Evolutionary conservation across 139 green algal species (phyloP).

Genomic region (Pseudopediastrum boryanum): DNA sequence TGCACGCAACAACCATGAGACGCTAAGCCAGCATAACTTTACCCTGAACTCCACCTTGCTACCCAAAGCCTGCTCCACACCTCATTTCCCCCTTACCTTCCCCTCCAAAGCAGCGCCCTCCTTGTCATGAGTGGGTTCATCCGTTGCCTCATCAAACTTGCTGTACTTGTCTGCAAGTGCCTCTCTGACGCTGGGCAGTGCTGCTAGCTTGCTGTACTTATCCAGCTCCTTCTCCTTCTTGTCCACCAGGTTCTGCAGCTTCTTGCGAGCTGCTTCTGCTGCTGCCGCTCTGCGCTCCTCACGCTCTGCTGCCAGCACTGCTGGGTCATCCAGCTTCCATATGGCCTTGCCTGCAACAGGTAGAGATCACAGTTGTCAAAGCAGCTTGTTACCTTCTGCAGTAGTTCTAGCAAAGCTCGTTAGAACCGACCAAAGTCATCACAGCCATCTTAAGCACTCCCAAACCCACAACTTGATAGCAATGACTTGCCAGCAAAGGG

Average conservation of each 20-base stretch:
- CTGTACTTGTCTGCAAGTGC: constrained; percentile 74
- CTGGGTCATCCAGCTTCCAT: constrained; percentile 95
- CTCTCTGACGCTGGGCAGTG: constrained; percentile 47
- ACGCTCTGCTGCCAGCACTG: constrained; percentile 72
- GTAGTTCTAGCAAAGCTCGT: too few relatives aligned
- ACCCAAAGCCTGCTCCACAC: background rate
- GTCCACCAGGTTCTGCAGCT: constrained; percentile 52
- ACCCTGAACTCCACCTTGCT: background rate
- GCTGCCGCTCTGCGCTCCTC: constrained; percentile 54
- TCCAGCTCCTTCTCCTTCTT: constrained; percentile 69
- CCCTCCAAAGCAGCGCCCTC: constrained; percentile 78
- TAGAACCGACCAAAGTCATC: too few relatives aligned
- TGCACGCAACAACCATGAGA: too few relatives aligned
- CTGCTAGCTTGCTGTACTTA: constrained; percentile 69
- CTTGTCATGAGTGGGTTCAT: constrained; percentile 82
- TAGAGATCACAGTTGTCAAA: background rate
- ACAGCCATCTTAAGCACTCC: too few relatives aligned
- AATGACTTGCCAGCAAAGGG: too few relatives aligned
- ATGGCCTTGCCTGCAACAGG: constrained; percentile 61
- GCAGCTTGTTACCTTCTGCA: too few relatives aligned
- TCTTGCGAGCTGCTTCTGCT: constrained; percentile 68
- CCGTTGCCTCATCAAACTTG: constrained; percentile 65
- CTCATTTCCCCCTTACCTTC: constrained; percentile 53
- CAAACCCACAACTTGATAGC: too few relatives aligned
- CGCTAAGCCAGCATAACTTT: too few relatives aligned